Evolutionary conservation across 2,329 filamentous ascomycete genomes (phyloP).

Genomic region (Ustilaginoidea virens): DNA sequence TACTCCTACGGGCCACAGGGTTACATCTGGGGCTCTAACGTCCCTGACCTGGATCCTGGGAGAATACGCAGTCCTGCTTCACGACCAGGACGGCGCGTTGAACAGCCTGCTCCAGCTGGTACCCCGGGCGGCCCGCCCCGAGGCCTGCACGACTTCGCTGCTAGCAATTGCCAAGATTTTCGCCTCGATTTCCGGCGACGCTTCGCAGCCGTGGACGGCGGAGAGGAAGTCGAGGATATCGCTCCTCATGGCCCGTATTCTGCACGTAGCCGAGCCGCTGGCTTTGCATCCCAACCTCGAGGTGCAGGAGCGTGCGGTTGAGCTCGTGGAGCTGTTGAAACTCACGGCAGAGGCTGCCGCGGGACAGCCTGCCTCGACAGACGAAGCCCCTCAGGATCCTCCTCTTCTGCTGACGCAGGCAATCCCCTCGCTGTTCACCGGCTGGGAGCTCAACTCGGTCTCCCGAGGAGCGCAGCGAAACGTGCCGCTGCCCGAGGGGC

Average conservation of each 20-base stretch:
- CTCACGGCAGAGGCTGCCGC: slow-evolving; percentile 70
- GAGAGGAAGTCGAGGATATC: slow-evolving; percentile 60
- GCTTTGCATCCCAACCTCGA: slow-evolving; percentile 75
- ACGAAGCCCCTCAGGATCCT: slow-evolving; percentile 43
- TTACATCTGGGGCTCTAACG: slow-evolving; percentile 51
- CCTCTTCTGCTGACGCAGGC: slow-evolving; percentile 81
- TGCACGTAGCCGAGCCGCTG: slow-evolving; percentile 68
- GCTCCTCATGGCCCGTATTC: slow-evolving; percentile 65
- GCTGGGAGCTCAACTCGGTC: slow-evolving; percentile 84
- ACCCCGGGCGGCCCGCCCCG: slow-evolving; percentile 40
- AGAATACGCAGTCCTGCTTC: slow-evolving; percentile 65
- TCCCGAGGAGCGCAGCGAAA: slow-evolving; percentile 69
- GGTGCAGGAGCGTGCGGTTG: slow-evolving; percentile 86
- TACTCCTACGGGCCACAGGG: slow-evolving; percentile 36
- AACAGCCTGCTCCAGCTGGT: slow-evolving; percentile 56
- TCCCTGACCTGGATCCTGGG: slow-evolving; percentile 76
- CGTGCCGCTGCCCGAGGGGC: slow-evolving; percentile 59
- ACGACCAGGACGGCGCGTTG: slow-evolving; percentile 55
- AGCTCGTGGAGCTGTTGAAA: slow-evolving; percentile 80
- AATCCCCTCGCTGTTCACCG: slow-evolving; percentile 73
- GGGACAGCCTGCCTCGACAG: slow-evolving; percentile 43
- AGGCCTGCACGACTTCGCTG: slow-evolving; percentile 61
- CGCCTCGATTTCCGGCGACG: slow-evolving; percentile 50
- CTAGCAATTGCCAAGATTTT: slow-evolving; percentile 83
- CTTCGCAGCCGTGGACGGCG: slow-evolving; percentile 51